A percentile compares a stretch with the other conserved stretches of the same genome.
Conservation (phyloP, 805 yeast species). For the Starmerella davenportii region DNA sequence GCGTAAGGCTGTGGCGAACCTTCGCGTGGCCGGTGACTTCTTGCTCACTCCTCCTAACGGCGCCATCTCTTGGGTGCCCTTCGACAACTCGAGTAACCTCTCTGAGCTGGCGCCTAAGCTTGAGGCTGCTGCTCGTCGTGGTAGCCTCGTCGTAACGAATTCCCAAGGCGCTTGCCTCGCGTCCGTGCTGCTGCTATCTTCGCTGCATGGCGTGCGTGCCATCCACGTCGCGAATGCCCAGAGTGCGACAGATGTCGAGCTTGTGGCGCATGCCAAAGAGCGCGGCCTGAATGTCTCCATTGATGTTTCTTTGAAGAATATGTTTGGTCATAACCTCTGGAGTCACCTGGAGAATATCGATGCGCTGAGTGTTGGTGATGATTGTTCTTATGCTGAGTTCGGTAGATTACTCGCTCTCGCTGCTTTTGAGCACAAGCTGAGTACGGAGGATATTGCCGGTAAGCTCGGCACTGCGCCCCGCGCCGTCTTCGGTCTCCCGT, state of each 20-base stretch:
- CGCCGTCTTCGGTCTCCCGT: constrained; percentile 54
- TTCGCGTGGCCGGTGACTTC: constrained; percentile 39
- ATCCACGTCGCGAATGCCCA: constrained; percentile 82
- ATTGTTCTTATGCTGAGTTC: constrained; percentile 62
- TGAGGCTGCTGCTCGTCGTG: constrained; percentile 52
- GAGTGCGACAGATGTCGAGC: constrained; percentile 59
- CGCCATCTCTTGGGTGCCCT: constrained; percentile 45
- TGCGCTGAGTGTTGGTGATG: constrained; percentile 68
- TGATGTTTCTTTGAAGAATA: constrained; percentile 58
- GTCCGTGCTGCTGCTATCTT: constrained; percentile 74
- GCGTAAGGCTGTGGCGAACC: constrained; percentile 32
- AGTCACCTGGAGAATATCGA: constrained; percentile 52
- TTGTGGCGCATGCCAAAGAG: constrained; percentile 69
- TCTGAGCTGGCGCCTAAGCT: constrained; percentile 33
- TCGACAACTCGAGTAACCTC: constrained; percentile 30
- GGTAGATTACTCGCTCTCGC: constrained; percentile 70
- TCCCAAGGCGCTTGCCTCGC: constrained; percentile 85
- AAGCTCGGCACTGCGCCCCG: constrained; percentile 71
- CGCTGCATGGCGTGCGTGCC: constrained; percentile 54
- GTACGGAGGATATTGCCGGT: constrained; percentile 50
- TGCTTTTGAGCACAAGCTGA: constrained; percentile 51
- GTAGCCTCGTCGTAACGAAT: constrained; percentile 75
- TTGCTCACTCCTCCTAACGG: constrained; percentile 72
- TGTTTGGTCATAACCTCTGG: constrained; percentile 69
- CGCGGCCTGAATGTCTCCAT: constrained; percentile 72